These are phyloP conservation scores for Microthlaspi erraticum DNA, from an alignment of 345 rosid genomes.

Conservation along the genomic window DNA sequence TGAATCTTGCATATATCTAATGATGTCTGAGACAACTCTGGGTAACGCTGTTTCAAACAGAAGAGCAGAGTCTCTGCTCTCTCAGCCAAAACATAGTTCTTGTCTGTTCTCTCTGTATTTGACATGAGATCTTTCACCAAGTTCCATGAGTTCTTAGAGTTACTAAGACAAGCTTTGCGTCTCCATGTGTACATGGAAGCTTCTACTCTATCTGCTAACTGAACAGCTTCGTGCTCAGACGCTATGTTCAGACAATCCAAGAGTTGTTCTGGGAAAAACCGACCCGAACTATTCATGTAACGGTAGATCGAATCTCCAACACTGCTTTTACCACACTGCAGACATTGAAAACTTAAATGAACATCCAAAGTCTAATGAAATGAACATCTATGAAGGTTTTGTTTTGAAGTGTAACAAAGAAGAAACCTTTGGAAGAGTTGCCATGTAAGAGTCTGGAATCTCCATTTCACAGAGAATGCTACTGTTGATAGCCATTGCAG, in stretches of 20 bases:
- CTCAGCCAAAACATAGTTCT: constrained; percentile 86
- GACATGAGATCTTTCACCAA: constrained; percentile 91
- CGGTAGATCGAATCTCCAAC: constrained; percentile 88
- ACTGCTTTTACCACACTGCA: constrained; percentile 89
- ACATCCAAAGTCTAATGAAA: constrained; percentile 7
- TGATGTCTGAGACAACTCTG: constrained; percentile 82
- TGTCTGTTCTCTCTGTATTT: constrained; percentile 64
- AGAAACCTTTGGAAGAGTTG: constrained; percentile 84
- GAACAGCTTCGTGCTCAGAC: constrained; percentile 81
- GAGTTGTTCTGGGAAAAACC: constrained; percentile 79
- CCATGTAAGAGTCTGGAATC: constrained; percentile 81
- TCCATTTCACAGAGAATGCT: constrained; percentile 86
- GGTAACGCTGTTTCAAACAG: constrained; percentile 81
- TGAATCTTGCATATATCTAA: constrained; percentile 90
- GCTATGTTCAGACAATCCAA: constrained; percentile 85
- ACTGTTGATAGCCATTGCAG: constrained; percentile 91
- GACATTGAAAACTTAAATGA: background rate
- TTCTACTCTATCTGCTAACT: constrained; percentile 92
- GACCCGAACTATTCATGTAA: constrained; percentile 73
- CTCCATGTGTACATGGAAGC: constrained; percentile 91
- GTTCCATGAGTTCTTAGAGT: constrained; percentile 88
- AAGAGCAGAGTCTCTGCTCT: constrained; percentile 84
- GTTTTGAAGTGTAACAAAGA: background rate
- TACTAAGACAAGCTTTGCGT: constrained; percentile 63
- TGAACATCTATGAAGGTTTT: background rate